phyloP scores from a whole-genome alignment of 73 alveolate species.

The Paramecium pentaurelia region DNA sequence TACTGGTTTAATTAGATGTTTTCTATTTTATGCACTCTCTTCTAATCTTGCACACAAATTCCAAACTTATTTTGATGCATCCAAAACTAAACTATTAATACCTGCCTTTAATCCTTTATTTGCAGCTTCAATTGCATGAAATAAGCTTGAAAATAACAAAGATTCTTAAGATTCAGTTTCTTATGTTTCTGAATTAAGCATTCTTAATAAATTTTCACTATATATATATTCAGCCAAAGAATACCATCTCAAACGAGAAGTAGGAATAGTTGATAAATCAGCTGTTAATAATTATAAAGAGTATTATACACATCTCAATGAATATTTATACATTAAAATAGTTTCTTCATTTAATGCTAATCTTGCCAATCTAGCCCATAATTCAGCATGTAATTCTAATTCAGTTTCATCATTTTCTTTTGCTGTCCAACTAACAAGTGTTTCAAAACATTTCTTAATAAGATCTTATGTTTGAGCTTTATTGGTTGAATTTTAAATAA shows the following conservation, averaged over 20 bases:
- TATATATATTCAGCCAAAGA: slow-evolving; percentile 92
- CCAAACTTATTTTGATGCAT: slow-evolving; percentile 81
- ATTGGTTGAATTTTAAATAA: slow-evolving; percentile 72
- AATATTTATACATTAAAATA: slow-evolving; percentile 76
- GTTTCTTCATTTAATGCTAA: slow-evolving; percentile 82
- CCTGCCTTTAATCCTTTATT: slow-evolving; percentile 76
- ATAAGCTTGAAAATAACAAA: slow-evolving; percentile 75
- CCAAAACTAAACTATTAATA: slow-evolving; percentile 74
- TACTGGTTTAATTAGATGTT: slow-evolving; percentile 75
- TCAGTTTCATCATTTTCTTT: slow-evolving; percentile 95
- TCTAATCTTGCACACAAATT: slow-evolving; percentile 76
- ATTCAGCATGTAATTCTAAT: slow-evolving; percentile 94
- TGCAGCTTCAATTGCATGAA: slow-evolving; percentile 85
- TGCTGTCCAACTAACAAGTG: slow-evolving; percentile 82
- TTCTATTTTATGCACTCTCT: slow-evolving; percentile 74
- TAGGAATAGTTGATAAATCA: slow-evolving; percentile 72
- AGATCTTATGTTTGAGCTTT: slow-evolving; percentile 66
- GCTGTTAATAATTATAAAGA: slow-evolving; percentile 62
- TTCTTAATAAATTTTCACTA: slow-evolving; percentile 90
- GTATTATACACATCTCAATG: slow-evolving; percentile 93
- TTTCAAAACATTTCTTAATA: slow-evolving; percentile 87
- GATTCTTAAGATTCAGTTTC: slow-evolving; percentile 93
- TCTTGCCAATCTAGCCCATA: slow-evolving; percentile 97
- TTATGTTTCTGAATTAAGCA: slow-evolving; percentile 93
- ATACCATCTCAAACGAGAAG: slow-evolving; percentile 95